phyloP scores from a whole-genome alignment of 306 rosid species.

The Leucaena leucocephala region DNA sequence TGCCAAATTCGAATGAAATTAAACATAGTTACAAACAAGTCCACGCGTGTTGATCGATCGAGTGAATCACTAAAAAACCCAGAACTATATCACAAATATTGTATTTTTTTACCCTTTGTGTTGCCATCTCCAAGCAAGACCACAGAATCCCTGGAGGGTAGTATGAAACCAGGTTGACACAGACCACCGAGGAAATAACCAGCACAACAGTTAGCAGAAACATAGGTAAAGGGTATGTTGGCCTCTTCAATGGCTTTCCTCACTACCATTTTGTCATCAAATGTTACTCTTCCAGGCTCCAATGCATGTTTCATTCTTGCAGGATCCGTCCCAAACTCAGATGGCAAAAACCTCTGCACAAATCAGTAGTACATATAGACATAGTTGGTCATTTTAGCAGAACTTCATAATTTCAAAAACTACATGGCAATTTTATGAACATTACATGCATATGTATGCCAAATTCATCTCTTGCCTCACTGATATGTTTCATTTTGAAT shows the following conservation, averaged over 20 bases:
- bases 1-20: slow-evolving; percentile 28
- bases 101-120: slow-evolving; percentile 50
- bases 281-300: slow-evolving; percentile 77
- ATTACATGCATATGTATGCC: not conserved
- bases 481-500: not conserved
- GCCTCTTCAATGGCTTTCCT: slow-evolving; percentile 75
- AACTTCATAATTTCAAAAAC: not conserved
- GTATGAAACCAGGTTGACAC: slow-evolving; percentile 59
- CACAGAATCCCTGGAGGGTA: slow-evolving; percentile 61
- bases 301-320: slow-evolving; percentile 69
- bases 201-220: slow-evolving; percentile 75
- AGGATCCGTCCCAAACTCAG: slow-evolving; percentile 77
- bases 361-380: too few species aligned
- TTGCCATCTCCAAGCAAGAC: slow-evolving; percentile 68
- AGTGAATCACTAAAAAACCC: not conserved
- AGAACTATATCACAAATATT: not conserved
- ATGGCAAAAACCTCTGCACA: slow-evolving; percentile 72
- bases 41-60: not conserved
- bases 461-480: not conserved
- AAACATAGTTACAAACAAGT: not conserved
- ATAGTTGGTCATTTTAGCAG: not conserved
- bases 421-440: not conserved
- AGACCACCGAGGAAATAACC: slow-evolving; percentile 75
- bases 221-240: slow-evolving; percentile 68
- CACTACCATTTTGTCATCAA: slow-evolving; percentile 78